Evolutionary conservation across 495 filamentous ascomycete species (phyloP).

Genomic region (Xylaria cubensis): DNA sequence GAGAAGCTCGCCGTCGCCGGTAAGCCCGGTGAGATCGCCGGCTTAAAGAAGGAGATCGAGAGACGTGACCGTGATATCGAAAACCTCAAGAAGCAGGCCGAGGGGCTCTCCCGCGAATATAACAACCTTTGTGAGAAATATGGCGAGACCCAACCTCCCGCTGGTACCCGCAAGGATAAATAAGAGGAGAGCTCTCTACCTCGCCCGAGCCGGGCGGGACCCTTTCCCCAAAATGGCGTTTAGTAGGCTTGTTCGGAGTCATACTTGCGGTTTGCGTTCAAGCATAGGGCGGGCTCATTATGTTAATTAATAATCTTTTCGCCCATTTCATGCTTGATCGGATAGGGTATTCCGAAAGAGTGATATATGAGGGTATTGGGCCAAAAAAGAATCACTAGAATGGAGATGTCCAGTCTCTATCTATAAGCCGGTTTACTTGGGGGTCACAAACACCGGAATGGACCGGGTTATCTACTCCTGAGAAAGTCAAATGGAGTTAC

Average conservation of each 20-base stretch:
- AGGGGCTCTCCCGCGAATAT: slow-evolving; percentile 81
- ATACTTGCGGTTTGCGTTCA: slow-evolving; percentile 14
- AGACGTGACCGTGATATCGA: slow-evolving; percentile 77
- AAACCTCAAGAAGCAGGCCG: slow-evolving; percentile 83
- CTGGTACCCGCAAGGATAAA: slow-evolving; percentile 71
- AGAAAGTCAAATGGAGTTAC: neutral
- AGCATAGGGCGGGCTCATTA: neutral
- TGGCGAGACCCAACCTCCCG: slow-evolving; percentile 57
- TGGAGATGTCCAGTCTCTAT: slow-evolving; percentile 6
- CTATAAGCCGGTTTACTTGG: neutral
- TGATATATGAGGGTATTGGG: neutral
- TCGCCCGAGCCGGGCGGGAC: neutral
- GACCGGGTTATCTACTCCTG: neutral
- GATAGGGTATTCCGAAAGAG: neutral
- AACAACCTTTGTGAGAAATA: slow-evolving; percentile 82
- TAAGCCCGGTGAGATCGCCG: slow-evolving; percentile 62
- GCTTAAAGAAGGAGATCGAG: slow-evolving; percentile 72
- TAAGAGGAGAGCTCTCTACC: slow-evolving; percentile 47
- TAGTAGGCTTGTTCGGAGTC: slow-evolving; percentile 11
- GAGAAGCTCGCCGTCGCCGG: slow-evolving; percentile 76
- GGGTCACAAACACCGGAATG: neutral
- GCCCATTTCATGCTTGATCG: neutral
- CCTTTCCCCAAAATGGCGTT: neutral
- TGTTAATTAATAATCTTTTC: neutral
- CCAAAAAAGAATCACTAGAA: neutral